Evolutionary conservation across 2,329 filamentous ascomycete species (phyloP).

Genomic region (Hypoxylon sp.): DNA sequence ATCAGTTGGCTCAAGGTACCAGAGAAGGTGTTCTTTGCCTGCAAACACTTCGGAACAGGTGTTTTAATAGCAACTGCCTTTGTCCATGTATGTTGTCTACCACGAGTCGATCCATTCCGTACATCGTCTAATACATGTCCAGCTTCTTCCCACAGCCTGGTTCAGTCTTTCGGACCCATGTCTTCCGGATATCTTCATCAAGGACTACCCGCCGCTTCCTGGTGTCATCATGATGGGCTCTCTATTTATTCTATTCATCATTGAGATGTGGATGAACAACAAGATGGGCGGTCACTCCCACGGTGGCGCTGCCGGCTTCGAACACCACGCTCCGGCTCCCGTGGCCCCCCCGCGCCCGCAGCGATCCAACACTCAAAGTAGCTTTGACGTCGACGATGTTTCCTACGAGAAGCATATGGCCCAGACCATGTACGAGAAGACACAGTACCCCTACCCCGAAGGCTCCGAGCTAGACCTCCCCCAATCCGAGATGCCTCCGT

Average conservation of each 20-base stretch:
- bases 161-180: constrained; percentile 66
- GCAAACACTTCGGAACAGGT: constrained; percentile 78
- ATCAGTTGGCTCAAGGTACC: constrained; percentile 72
- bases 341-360: constrained; percentile 52
- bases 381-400: constrained; percentile 56
- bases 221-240: constrained; percentile 77
- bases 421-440: constrained; percentile 59
- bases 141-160: constrained; percentile 74
- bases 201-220: constrained; percentile 72
- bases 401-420: constrained; percentile 61
- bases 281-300: constrained; percentile 73
- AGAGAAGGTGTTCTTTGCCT: constrained; percentile 71
- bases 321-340: constrained; percentile 38
- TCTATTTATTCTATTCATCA: constrained; percentile 72
- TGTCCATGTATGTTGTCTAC: constrained; percentile 69
- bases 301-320: constrained; percentile 67
- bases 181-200: constrained; percentile 72
- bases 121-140: constrained; percentile 18
- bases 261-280: constrained; percentile 73
- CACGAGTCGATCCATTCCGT: background rate
- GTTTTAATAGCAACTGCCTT: constrained; percentile 81
- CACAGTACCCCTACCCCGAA: constrained; percentile 46
- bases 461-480: constrained; percentile 52
- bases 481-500: constrained; percentile 69
- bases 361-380: constrained; percentile 51